phyloP scores from a whole-genome alignment of 2,329 filamentous ascomycete species.

The Cladosporium sp. region DNA sequence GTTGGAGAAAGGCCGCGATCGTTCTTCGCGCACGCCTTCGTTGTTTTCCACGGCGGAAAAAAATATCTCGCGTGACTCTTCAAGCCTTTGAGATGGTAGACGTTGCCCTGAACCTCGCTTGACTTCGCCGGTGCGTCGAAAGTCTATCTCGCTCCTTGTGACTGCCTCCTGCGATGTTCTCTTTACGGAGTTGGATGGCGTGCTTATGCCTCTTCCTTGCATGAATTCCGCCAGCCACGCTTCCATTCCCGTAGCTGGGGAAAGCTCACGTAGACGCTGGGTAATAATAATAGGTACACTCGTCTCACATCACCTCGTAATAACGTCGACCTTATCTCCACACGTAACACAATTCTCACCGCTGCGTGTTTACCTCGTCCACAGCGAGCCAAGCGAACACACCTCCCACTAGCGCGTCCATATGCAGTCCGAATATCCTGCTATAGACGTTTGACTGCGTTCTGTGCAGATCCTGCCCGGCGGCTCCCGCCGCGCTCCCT shows the following conservation, averaged over 20 bases:
- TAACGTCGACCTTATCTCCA: no score
- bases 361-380: no score
- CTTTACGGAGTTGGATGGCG: not conserved
- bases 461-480: not conserved
- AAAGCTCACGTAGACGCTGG: no score
- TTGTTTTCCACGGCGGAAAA: constrained; percentile 1
- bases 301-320: no score
- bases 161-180: not conserved
- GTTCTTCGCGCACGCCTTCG: not conserved
- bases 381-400: no score
- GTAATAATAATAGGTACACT: no score
- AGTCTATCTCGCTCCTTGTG: not conserved
- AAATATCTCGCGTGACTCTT: not conserved
- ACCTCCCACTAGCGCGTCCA: not conserved
- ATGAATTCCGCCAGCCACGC: constrained; percentile 2
- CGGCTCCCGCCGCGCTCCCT: not conserved
- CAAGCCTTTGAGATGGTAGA: not conserved
- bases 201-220: constrained; percentile 3
- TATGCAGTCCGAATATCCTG: not conserved
- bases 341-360: no score
- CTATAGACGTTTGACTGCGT: constrained; percentile 1
- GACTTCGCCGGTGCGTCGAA: not conserved
- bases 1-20: not conserved
- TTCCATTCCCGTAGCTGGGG: not conserved
- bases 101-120: not conserved